Percentiles rank a stretch among this genome's conserved stretches.
phyloP scores from a whole-genome alignment of 208 protist genomes.

The Porcisia deanei region DNA sequence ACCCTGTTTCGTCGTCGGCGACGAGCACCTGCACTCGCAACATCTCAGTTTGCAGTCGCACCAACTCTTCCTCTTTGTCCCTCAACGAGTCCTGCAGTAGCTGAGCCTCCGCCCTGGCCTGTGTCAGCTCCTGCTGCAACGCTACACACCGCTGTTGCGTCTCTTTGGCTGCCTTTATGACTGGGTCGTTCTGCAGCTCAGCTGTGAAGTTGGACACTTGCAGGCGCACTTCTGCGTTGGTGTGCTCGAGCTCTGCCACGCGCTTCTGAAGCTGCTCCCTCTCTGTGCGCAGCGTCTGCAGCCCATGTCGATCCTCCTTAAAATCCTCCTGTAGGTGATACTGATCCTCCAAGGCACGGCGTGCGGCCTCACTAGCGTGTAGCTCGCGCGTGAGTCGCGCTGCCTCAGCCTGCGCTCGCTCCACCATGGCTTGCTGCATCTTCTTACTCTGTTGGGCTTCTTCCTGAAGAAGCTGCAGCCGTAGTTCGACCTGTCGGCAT shows the following conservation, averaged over 20 bases:
- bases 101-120: slow-evolving; percentile 39
- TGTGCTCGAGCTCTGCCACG: slow-evolving; percentile 73
- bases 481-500: slow-evolving; percentile 30
- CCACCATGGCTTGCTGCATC: slow-evolving; percentile 30
- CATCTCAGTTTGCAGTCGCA: slow-evolving; percentile 71
- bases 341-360: slow-evolving; percentile 75
- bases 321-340: slow-evolving; percentile 53
- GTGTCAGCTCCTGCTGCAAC: slow-evolving; percentile 71
- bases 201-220: slow-evolving; percentile 86
- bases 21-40: slow-evolving; percentile 52
- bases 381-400: slow-evolving; percentile 78
- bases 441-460: slow-evolving; percentile 33
- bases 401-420: slow-evolving; percentile 61
- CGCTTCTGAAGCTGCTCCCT: slow-evolving; percentile 73
- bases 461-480: slow-evolving; percentile 40
- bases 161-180: slow-evolving; percentile 73
- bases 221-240: slow-evolving; percentile 76
- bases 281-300: slow-evolving; percentile 57
- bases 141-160: slow-evolving; percentile 56
- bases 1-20: slow-evolving; percentile 4
- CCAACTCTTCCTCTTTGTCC: slow-evolving; percentile 75
- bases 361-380: slow-evolving; percentile 87
- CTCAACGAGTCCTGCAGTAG: slow-evolving; percentile 47
- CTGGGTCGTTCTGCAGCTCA: slow-evolving; percentile 87
- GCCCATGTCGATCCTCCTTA: slow-evolving; percentile 36